Base-by-base conservation (phyloP, 202 grass and related monocot genomes). In the Musa balbisiana region DNA sequence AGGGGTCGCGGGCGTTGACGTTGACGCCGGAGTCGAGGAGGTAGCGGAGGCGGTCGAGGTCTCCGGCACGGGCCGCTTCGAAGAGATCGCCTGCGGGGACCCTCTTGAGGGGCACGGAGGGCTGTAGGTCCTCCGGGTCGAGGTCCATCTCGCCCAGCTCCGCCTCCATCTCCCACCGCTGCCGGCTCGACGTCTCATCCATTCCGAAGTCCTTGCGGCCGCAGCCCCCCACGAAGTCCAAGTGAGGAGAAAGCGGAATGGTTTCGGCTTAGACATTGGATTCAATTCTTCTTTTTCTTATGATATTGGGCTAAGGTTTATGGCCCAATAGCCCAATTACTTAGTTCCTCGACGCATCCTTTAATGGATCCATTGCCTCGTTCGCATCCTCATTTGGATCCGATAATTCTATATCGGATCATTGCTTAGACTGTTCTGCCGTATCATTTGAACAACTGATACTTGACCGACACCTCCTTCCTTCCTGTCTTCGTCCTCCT, bases 41-140 rank as follows among this genome's bases (percentile, higher is more conserved):
- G 53, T 77, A 80, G 13, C 83, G 76, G 33, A 97, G 88, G 58
- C 93, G 93, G 58, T 80, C 84, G 80, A 88, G 80, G 68, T 97
- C 93, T 51, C 93, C 93, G 67, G 93, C 93, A 17, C 93, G 93
- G 62, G 93, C 87, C 72, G 93, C 93, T 84, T 97, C 87, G 65
- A 90, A 97, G 50, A 97, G 82, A 84, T 97, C 93, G 8, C 93
- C 93, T 2, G 72, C 87, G 19, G 93, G 90, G 51, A 97, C 93
- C 75, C 91, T 92, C 82, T 90, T 90, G 9, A 92, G 87, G 49
- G 90, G 90, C 3, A 92, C 74, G 12, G 87, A 85, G 8, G 93
- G 85, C 27, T 87, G 84, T n/a, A 88, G 82, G 59, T 92, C 93
- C 68, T 92, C 90, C 3, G 89, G 85, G 19, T 96, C 92, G 53